phyloP scores from a whole-genome alignment of 2,329 filamentous ascomycete genomes.

The Sclerotinia sclerotiorum region DNA sequence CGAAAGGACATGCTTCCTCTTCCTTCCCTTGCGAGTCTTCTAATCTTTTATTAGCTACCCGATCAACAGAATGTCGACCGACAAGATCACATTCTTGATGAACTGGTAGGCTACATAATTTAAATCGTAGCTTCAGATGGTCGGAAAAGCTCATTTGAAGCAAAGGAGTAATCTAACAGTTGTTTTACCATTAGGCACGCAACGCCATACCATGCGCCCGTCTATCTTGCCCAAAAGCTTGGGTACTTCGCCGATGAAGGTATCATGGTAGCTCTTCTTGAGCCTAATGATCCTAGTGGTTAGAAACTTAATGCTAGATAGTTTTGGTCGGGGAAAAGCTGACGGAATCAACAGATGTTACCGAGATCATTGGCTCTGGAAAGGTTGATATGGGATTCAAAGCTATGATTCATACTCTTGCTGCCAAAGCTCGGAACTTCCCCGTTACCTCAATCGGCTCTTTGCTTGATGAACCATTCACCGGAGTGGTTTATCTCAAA shows the following conservation, averaged over 20 bases:
- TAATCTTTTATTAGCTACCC: conserved; percentile 43
- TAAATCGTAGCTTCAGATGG: not conserved
- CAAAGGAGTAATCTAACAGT: conserved; percentile 36
- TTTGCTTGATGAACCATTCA: conserved; percentile 77
- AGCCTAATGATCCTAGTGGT: conserved; percentile 76
- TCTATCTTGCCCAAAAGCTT: conserved; percentile 75
- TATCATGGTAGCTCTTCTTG: conserved; percentile 73
- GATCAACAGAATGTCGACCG: conserved; percentile 62
- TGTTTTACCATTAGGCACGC: conserved; percentile 60
- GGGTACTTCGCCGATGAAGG: conserved; percentile 74
- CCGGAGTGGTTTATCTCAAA: conserved; percentile 75
- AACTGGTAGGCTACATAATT: conserved; percentile 62
- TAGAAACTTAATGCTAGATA: conserved; percentile 33
- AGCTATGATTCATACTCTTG: conserved; percentile 80
- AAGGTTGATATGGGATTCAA: conserved; percentile 80
- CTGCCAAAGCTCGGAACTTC: conserved; percentile 73
- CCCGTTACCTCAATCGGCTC: conserved; percentile 72
- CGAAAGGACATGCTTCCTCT: conserved; percentile 78
- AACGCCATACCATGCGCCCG: conserved; percentile 75
- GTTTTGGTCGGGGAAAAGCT: not conserved
- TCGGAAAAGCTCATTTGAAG: conserved; percentile 14
- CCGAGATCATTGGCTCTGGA: conserved; percentile 74
- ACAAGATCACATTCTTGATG: conserved; percentile 82
- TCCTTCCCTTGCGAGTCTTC: conserved; percentile 41
- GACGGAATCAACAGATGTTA: conserved; percentile 60